phyloP scores from a whole-genome alignment of 257 asterid species.

The Knoxia roxburghii region DNA sequence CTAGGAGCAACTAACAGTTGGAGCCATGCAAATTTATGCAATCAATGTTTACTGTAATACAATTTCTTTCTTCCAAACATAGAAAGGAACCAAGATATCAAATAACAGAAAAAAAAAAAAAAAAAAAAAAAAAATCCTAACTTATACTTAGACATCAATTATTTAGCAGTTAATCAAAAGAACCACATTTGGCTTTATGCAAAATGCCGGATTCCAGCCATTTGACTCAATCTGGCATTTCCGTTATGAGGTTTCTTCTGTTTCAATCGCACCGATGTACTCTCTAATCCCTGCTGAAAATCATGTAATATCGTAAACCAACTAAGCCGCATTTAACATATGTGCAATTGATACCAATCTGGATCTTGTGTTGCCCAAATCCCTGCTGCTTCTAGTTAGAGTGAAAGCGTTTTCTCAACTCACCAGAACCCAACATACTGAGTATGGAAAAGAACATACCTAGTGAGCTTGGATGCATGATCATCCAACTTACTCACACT shows the following conservation, averaged over 20 bases:
- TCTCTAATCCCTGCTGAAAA: conserved; percentile 8
- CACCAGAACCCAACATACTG: conserved; percentile 2
- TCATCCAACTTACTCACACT: conserved; percentile 46
- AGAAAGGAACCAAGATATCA: too few relatives aligned
- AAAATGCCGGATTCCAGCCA: conserved; percentile 4
- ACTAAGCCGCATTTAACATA: not conserved
- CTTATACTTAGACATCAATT: conserved; percentile 2
- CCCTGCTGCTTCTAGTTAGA: not conserved
- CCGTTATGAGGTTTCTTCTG: not conserved
- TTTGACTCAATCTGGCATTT: not conserved
- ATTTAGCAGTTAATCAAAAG: conserved; percentile 8
- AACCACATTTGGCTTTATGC: not conserved
- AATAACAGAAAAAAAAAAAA: not conserved
- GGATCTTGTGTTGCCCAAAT: not conserved
- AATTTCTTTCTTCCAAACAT: not conserved
- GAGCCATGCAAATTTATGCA: not conserved
- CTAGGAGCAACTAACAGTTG: too few relatives aligned
- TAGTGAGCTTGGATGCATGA: conserved; percentile 1
- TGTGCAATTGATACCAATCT: conserved; percentile 9
- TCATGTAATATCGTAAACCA: not conserved
- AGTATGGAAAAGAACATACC: conserved; percentile 11
- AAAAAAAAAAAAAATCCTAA: not conserved
- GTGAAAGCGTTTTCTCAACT: not conserved
- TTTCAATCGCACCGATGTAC: not conserved
- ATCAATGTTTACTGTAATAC: not conserved